Evolutionary conservation across 2,329 filamentous ascomycete genomes (phyloP).

Genomic region (Colletotrichum cereale): DNA sequence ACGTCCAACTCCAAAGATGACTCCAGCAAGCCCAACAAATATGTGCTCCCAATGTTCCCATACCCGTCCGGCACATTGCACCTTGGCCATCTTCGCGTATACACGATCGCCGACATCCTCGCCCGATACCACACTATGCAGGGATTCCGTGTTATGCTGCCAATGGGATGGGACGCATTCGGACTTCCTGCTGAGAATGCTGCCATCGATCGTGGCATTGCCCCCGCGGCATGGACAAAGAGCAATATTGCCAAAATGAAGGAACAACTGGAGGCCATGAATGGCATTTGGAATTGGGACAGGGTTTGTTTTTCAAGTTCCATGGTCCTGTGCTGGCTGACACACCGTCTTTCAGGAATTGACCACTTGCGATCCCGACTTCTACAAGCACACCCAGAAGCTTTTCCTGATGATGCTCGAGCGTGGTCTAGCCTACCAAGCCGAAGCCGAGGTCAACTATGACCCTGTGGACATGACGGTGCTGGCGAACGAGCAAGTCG

Average conservation of each 20-base stretch:
- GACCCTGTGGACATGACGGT: constrained; percentile 92
- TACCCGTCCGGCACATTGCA: constrained; percentile 91
- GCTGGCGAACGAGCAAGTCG: constrained; percentile 93
- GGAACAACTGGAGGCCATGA: constrained; percentile 82
- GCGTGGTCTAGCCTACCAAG: constrained; percentile 83
- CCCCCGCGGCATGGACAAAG: constrained; percentile 83
- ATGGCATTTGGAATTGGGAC: constrained; percentile 86
- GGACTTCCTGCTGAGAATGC: constrained; percentile 93
- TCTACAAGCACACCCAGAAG: constrained; percentile 91
- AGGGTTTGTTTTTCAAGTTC: constrained; percentile 66
- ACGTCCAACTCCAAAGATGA: constrained; percentile 35
- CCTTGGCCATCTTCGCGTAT: constrained; percentile 88
- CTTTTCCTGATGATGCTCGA: constrained; percentile 84
- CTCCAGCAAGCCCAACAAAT: constrained; percentile 56
- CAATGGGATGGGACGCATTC: constrained; percentile 97
- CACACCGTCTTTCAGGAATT: constrained; percentile 71
- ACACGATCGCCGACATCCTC: constrained; percentile 90
- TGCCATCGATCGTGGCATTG: constrained; percentile 83
- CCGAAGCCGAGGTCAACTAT: constrained; percentile 88
- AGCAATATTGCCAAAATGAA: constrained; percentile 89
- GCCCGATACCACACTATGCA: constrained; percentile 81
- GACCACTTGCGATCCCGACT: constrained; percentile 84
- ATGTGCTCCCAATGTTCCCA: constrained; percentile 92
- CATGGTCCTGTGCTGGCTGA: constrained; percentile 12
- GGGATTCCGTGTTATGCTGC: constrained; percentile 81